Conservation (phyloP, 2,329 filamentous ascomycete genomes). For the Colletotrichum limetticola region DNA sequence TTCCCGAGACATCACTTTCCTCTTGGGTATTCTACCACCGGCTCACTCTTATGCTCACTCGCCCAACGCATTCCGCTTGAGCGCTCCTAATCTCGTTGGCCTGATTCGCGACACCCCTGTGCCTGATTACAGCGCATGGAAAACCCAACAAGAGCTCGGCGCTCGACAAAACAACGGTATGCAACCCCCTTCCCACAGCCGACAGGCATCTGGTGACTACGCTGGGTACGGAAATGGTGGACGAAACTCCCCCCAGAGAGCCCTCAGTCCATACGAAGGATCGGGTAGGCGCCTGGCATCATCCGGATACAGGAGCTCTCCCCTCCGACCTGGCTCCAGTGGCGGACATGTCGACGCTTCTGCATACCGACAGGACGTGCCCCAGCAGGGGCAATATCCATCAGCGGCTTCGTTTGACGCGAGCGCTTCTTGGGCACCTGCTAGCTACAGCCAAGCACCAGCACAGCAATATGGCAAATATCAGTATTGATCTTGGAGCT, state of each 20-base stretch:
- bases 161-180: slow-evolving; percentile 45
- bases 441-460: slow-evolving; percentile 45
- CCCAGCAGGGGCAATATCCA: slow-evolving; percentile 14
- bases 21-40: slow-evolving; percentile 79
- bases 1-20: slow-evolving; percentile 74
- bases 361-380: slow-evolving; percentile 39
- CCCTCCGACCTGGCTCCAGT: slow-evolving; percentile 60
- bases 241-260: slow-evolving; percentile 43
- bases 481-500: slow-evolving; percentile 41
- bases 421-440: slow-evolving; percentile 43
- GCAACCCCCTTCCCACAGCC: slow-evolving; percentile 50
- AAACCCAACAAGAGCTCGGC: slow-evolving; percentile 48
- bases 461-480: slow-evolving; percentile 50
- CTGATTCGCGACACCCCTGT: slow-evolving; percentile 77
- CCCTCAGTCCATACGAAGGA: slow-evolving; percentile 59
- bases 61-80: slow-evolving; percentile 78
- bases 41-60: slow-evolving; percentile 78
- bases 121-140: slow-evolving; percentile 69
- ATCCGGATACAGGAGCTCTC: slow-evolving; percentile 62
- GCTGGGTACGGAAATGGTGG: slow-evolving; percentile 38
- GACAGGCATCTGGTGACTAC: slow-evolving; percentile 57
- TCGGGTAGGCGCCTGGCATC: slow-evolving; percentile 48
- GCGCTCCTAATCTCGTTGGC: slow-evolving; percentile 75
- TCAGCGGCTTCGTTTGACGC: slow-evolving; percentile 19
- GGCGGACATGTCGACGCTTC: slow-evolving; percentile 54